Evolutionary conservation across 495 filamentous ascomycete genomes (phyloP), one percentile per base, ranked within the genome.

Genomic region (Hypomontagnella submonticulosa): DNA sequence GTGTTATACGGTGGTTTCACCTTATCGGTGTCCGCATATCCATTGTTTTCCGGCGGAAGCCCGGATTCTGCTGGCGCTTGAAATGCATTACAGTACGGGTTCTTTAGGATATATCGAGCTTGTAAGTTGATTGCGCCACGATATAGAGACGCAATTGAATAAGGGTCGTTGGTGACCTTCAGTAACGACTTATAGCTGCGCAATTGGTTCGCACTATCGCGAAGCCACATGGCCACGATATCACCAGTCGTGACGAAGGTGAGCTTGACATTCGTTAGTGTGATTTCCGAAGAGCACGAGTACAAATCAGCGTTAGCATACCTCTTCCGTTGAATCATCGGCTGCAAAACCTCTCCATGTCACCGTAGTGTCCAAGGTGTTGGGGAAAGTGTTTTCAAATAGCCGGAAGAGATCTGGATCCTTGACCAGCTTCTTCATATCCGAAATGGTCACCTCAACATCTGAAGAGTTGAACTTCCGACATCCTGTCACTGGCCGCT

Each of bases 211-310:
- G 87, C 83, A 20, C 82, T 86, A 68, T 90, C 88, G 23, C 88
- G 81, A 43, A 91, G 77, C 88, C 88, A 90, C 87, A 90, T 89
- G 48, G 88, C 88, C 19, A 71, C 66, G 75, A 97, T 96, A 73
- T 97, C 92, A 20, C 79, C 79, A 1, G 79, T 82, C 38, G 77
- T 76, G 55, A 82, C 57, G 53, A 83, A 83, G 43, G 80, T 75
- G 27, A 83, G 76, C 53, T 81, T 59, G n/a, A 48, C 30, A 10
- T 15, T 19, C 32, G 38, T 74, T 67, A 73, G 67, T 64, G 79
- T 82, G 61, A 81, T 77, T 27, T 78, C 77, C 23, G 5, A 79
- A 79, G 40, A 81, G 80, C 15, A 72, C 33, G 79, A 61, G 57
- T 71, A 75, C 36, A 19, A 43, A 16, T 59, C 12, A 30, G 40